Evolutionary conservation across 2,329 filamentous ascomycete genomes (phyloP).

Genomic region (Acrodontium crateriforme): DNA sequence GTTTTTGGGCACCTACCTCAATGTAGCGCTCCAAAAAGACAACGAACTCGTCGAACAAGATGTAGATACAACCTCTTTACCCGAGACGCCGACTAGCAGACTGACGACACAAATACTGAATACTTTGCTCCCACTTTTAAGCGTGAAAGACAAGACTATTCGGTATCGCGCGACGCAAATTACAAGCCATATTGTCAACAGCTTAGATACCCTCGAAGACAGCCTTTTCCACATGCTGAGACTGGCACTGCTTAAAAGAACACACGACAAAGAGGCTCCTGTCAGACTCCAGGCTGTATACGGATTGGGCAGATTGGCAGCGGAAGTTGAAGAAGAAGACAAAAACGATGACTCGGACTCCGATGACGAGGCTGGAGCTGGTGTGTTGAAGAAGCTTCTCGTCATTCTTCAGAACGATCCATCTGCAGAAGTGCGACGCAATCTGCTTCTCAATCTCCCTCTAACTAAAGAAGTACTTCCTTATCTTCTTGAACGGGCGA

Average conservation of each 20-base stretch:
- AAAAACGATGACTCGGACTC: constrained; percentile 52
- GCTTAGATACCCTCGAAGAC: constrained; percentile 80
- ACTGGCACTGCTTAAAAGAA: constrained; percentile 64
- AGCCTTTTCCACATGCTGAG: constrained; percentile 75
- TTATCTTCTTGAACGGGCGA: constrained; percentile 76
- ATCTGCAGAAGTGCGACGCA: constrained; percentile 80
- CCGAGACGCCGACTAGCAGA: constrained; percentile 72
- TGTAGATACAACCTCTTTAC: constrained; percentile 50
- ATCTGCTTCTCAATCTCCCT: constrained; percentile 79
- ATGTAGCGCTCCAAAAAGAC: constrained; percentile 50
- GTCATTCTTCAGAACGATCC: constrained; percentile 88
- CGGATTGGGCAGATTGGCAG: constrained; percentile 70
- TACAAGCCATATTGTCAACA: constrained; percentile 83
- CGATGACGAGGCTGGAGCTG: constrained; percentile 50
- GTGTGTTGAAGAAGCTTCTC: constrained; percentile 68
- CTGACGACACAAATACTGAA: constrained; percentile 63
- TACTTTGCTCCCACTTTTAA: constrained; percentile 59
- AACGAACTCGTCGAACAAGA: constrained; percentile 31
- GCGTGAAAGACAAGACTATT: constrained; percentile 82
- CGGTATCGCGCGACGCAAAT: constrained; percentile 83
- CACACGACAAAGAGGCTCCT: constrained; percentile 86
- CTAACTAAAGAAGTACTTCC: constrained; percentile 70
- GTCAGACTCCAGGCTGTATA: constrained; percentile 86
- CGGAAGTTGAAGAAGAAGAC: constrained; percentile 53
- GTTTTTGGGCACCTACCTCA: constrained; percentile 78